Percentiles rank a stretch among this genome's conserved stretches.
These are phyloP conservation scores for Zoysia japonica DNA, from an alignment of 176 grass and related monocot species.

Conservation along the genomic window DNA sequence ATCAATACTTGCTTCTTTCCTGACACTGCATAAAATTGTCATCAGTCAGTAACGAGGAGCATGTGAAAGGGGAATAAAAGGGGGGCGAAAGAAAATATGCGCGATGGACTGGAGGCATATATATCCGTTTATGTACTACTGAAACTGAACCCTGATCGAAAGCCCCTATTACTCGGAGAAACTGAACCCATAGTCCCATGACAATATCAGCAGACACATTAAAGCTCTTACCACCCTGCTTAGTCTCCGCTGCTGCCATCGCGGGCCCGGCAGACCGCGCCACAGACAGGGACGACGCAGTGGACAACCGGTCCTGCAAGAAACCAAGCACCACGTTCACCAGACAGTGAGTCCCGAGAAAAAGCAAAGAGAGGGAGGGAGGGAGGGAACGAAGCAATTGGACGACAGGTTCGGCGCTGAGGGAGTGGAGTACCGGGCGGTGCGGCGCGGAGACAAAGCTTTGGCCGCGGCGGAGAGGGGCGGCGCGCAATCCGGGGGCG, in stretches of 20 bases:
- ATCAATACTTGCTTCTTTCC: conserved; percentile 63
- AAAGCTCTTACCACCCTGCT: neutral
- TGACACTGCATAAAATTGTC: conserved; percentile 11
- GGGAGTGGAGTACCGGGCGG: neutral
- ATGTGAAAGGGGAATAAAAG: neutral
- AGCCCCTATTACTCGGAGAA: no score
- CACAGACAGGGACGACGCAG: neutral
- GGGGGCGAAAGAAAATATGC: neutral
- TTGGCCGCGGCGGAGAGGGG: conserved; percentile 18
- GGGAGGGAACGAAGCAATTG: neutral
- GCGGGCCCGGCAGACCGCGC: neutral
- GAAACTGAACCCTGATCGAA: neutral
- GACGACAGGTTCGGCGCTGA: neutral
- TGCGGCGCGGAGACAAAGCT: neutral
- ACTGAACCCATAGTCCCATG: neutral
- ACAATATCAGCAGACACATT: neutral
- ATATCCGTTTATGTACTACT: neutral
- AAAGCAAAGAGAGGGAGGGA: neutral
- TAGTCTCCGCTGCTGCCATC: conserved; percentile 14
- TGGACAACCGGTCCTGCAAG: conserved; percentile 13
- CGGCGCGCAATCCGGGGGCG: neutral
- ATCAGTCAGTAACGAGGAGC: neutral
- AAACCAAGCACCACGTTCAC: neutral
- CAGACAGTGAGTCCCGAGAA: neutral
- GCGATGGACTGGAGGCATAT: neutral